phyloP scores from a whole-genome alignment of 1,284 basidiomycete species.

The Pseudozyma sp. region DNA sequence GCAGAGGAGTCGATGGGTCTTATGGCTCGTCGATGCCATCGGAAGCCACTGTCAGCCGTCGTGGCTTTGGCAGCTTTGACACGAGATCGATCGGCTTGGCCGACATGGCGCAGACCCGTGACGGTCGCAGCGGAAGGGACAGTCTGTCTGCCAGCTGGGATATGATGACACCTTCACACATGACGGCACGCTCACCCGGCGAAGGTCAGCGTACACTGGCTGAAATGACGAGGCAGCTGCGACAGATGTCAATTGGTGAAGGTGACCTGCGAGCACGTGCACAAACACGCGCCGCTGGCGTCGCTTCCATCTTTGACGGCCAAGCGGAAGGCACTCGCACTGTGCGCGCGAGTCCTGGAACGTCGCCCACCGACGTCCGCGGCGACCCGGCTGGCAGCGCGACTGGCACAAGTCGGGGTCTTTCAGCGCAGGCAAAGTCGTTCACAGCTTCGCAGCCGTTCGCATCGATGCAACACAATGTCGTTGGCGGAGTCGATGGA shows the following conservation, averaged over 20 bases:
- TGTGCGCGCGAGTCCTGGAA: slow-evolving; percentile 46
- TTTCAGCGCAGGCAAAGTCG: slow-evolving; percentile 42
- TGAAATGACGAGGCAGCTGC: slow-evolving; percentile 40
- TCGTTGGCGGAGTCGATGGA: not conserved
- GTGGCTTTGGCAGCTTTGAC: slow-evolving; percentile 22
- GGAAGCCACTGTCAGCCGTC: slow-evolving; percentile 19
- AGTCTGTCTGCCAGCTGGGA: slow-evolving; percentile 52
- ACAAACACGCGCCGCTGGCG: not conserved
- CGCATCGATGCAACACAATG: slow-evolving; percentile 11
- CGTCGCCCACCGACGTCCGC: slow-evolving; percentile 28
- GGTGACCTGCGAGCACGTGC: slow-evolving; percentile 8
- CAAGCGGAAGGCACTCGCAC: slow-evolving; percentile 42
- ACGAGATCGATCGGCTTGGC: slow-evolving; percentile 16
- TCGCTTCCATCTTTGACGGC: slow-evolving; percentile 23
- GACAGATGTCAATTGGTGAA: slow-evolving; percentile 44
- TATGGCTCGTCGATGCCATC: slow-evolving; percentile 58
- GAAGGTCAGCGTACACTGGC: slow-evolving; percentile 35
- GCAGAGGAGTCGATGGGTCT: slow-evolving; percentile 15
- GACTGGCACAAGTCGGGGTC: slow-evolving; percentile 6
- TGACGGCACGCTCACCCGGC: slow-evolving; percentile 23
- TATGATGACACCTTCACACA: slow-evolving; percentile 32
- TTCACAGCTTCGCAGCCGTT: slow-evolving; percentile 28
- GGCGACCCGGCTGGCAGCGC: not conserved
- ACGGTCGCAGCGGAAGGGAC: slow-evolving; percentile 23
- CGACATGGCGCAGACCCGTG: slow-evolving; percentile 7